Percentiles rank a stretch among this genome's conserved stretches.
Evolutionary conservation across 192 early-diverging fungal genomes (phyloP).

Genomic region (Lunasporangiospora selenospora): DNA sequence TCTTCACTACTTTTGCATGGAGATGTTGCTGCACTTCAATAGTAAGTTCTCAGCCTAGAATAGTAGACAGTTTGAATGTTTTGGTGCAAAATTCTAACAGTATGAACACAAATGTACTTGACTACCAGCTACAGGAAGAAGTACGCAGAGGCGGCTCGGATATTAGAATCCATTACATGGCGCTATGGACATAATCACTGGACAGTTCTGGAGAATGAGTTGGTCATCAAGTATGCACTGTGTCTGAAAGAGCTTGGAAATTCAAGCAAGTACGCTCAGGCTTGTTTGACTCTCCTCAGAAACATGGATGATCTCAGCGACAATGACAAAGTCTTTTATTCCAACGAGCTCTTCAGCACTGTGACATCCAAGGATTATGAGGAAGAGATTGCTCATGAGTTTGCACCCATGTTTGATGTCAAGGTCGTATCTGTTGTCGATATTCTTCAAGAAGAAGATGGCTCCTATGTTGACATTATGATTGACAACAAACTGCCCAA

Average conservation of each 20-base stretch:
- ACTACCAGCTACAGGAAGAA: conserved; percentile 54
- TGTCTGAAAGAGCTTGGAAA: conserved; percentile 64
- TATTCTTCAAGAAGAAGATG: conserved; percentile 61
- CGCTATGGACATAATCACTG: conserved; percentile 65
- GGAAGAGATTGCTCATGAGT: conserved; percentile 54
- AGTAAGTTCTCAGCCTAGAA: too few species aligned
- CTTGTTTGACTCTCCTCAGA: conserved; percentile 55
- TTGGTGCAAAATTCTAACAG: neutral
- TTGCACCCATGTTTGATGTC: conserved; percentile 61
- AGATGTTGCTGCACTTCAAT: conserved; percentile 80
- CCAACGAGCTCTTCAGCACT: conserved; percentile 54
- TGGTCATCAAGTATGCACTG: conserved; percentile 71
- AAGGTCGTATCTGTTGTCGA: conserved; percentile 63
- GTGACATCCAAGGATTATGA: conserved; percentile 21
- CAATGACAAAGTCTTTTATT: conserved; percentile 52
- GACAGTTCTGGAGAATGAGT: conserved; percentile 67
- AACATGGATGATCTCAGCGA: conserved; percentile 54
- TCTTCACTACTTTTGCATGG: conserved; percentile 70
- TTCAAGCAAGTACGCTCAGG: conserved; percentile 55
- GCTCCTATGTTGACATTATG: conserved; percentile 55
- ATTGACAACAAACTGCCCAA: conserved; percentile 65
- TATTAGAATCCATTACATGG: conserved; percentile 66
- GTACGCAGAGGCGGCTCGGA: conserved; percentile 67
- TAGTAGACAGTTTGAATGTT: too few species aligned
- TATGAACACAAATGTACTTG: neutral